Conservation (phyloP, 2,329 filamentous ascomycete species). For the Paecilomyces dactylethromorphus region DNA sequence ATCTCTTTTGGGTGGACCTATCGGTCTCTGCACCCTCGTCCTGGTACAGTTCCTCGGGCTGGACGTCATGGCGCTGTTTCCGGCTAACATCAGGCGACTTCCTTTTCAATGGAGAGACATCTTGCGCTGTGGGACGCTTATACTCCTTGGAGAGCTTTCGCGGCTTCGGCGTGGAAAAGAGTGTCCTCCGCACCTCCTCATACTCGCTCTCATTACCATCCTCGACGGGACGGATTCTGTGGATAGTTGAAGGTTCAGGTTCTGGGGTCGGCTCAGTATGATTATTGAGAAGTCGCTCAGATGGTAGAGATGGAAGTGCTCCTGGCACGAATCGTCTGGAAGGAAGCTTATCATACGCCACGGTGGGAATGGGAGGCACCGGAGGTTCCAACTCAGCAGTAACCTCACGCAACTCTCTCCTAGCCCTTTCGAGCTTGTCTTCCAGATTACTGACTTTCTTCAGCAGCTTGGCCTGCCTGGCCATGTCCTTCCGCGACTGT, state of each 20-base stretch:
- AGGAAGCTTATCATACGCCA: slow-evolving; percentile 16
- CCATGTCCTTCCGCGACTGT: slow-evolving; percentile 51
- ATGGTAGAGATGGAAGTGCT: slow-evolving; percentile 38
- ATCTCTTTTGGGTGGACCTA: background rate
- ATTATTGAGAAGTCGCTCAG: slow-evolving; percentile 37
- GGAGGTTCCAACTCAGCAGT: slow-evolving; percentile 31
- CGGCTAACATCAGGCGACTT: slow-evolving; percentile 18
- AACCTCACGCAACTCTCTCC: slow-evolving; percentile 47
- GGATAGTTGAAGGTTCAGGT: slow-evolving; percentile 5
- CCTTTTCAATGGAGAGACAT: slow-evolving; percentile 28
- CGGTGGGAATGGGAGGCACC: slow-evolving; percentile 14
- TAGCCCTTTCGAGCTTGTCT: slow-evolving; percentile 49
- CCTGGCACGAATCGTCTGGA: slow-evolving; percentile 35
- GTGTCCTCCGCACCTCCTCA: background rate
- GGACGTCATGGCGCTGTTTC: background rate
- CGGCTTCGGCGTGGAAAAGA: slow-evolving; percentile 6
- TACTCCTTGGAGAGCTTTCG: slow-evolving; percentile 10
- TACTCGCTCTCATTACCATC: slow-evolving; percentile 1
- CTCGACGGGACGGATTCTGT: slow-evolving; percentile 1
- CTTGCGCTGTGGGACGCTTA: slow-evolving; percentile 16
- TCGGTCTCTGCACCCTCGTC: slow-evolving; percentile 3
- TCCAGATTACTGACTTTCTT: slow-evolving; percentile 58
- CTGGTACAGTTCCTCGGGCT: background rate
- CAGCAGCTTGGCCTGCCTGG: slow-evolving; percentile 50
- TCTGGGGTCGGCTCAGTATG: slow-evolving; percentile 15